These are phyloP conservation scores for Climacium dendroides DNA, from an alignment of 225 moss, liverwort and hornwort genomes.

Conservation along the genomic window DNA sequence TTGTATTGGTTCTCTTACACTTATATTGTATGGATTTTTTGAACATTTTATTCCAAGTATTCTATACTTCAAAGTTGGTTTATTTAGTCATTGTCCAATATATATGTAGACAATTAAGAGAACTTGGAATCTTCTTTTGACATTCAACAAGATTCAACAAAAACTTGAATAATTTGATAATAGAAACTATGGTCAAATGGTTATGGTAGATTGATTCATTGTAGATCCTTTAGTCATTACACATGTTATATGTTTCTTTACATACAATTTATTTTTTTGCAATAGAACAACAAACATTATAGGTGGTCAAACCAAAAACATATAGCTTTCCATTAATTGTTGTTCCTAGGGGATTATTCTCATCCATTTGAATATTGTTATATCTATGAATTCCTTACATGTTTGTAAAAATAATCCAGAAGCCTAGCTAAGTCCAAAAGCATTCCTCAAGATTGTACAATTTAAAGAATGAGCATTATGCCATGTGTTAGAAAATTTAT, in stretches of 20 bases:
- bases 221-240: background rate
- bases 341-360: background rate
- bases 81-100: too few species aligned
- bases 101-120: background rate
- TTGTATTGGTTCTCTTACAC: background rate
- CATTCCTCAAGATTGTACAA: background rate
- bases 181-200: background rate
- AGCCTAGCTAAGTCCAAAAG: background rate
- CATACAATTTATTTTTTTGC: background rate
- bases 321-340: background rate
- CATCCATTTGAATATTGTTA: rapidly evolving
- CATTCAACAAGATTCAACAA: background rate
- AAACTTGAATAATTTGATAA: background rate
- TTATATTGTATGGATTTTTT: too few species aligned
- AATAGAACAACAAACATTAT: background rate
- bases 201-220: background rate
- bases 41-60: background rate
- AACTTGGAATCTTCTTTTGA: background rate
- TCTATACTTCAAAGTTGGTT: too few species aligned
- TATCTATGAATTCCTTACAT: background rate
- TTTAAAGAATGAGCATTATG: background rate
- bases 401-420: background rate
- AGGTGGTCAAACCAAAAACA: background rate
- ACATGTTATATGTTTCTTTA: background rate
- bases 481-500: rapidly evolving